Evolutionary conservation across 192 early-diverging fungal genomes (phyloP).

Genomic region (Podila horticola): DNA sequence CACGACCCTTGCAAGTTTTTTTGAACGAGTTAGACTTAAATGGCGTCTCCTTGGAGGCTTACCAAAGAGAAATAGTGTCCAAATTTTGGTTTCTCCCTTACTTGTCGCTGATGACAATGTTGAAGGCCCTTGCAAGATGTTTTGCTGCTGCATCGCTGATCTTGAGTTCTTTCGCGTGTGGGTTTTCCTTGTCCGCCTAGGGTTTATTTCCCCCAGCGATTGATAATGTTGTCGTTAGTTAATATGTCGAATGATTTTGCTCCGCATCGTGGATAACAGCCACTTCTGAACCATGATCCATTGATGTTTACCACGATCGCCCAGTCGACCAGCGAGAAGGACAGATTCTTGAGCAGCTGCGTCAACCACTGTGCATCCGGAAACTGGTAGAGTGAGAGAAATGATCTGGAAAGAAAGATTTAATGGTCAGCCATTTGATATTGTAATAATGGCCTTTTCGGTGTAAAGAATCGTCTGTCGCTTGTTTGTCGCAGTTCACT

Average conservation of each 20-base stretch:
- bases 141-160: conserved; percentile 44
- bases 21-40: neutral
- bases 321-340: conserved; percentile 29
- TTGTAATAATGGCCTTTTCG: too few relatives aligned
- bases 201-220: too few relatives aligned
- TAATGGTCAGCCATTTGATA: neutral
- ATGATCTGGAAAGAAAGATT: conserved; percentile 9
- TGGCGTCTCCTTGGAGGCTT: too few relatives aligned
- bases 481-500: neutral
- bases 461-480: neutral
- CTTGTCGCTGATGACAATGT: conserved; percentile 57
- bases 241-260: neutral
- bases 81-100: neutral
- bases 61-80: too few relatives aligned
- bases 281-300: too few relatives aligned
- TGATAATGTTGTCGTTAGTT: too few relatives aligned
- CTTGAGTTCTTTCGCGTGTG: conserved; percentile 26
- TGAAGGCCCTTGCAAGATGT: conserved; percentile 54
- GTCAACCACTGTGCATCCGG: conserved; percentile 35
- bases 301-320: conserved; percentile 23
- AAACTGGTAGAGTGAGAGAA: conserved; percentile 16
- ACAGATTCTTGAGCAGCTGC: conserved; percentile 21
- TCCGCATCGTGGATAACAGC: neutral
- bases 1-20: neutral
- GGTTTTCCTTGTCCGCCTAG: conserved; percentile 23